These are phyloP conservation scores for Grosmannia huntii DNA, from an alignment of 2,329 filamentous ascomycete species.

Conservation along the genomic window DNA sequence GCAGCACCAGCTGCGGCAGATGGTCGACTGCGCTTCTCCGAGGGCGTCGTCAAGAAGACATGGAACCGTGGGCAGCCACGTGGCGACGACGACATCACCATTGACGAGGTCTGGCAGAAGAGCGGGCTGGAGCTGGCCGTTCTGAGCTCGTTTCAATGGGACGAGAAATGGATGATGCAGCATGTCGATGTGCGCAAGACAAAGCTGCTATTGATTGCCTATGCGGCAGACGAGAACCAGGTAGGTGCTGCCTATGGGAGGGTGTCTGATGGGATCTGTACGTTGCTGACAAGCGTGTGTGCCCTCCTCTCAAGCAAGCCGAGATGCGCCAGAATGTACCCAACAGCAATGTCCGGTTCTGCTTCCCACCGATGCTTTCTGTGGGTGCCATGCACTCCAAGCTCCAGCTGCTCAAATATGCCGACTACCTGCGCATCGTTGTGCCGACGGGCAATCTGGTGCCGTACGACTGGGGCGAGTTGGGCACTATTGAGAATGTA, in stretches of 20 bases:
- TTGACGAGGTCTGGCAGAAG: constrained; percentile 76
- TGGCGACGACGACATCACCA: constrained; percentile 60
- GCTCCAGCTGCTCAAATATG: constrained; percentile 75
- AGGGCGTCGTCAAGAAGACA: constrained; percentile 68
- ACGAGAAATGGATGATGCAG: constrained; percentile 63
- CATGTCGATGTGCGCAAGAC: constrained; percentile 53
- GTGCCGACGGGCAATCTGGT: constrained; percentile 81
- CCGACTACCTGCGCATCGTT: constrained; percentile 60
- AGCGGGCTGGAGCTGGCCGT: constrained; percentile 61
- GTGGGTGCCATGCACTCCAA: constrained; percentile 85
- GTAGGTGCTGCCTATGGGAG: constrained; percentile 22
- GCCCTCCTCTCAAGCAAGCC: constrained; percentile 25
- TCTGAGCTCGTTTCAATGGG: constrained; percentile 78
- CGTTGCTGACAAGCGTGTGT: neutral
- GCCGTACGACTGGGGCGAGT: constrained; percentile 81
- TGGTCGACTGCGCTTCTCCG: constrained; percentile 27
- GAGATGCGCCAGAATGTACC: constrained; percentile 37
- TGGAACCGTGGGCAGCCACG: constrained; percentile 55
- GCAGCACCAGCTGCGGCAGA: neutral
- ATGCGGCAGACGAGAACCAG: constrained; percentile 37
- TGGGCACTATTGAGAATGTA: constrained; percentile 77
- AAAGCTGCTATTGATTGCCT: constrained; percentile 48
- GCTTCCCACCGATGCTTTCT: constrained; percentile 70
- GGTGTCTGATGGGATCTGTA: neutral
- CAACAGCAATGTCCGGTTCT: constrained; percentile 47